Base-by-base conservation (phyloP, 257 asterid species). In the Lantana camara region DNA sequence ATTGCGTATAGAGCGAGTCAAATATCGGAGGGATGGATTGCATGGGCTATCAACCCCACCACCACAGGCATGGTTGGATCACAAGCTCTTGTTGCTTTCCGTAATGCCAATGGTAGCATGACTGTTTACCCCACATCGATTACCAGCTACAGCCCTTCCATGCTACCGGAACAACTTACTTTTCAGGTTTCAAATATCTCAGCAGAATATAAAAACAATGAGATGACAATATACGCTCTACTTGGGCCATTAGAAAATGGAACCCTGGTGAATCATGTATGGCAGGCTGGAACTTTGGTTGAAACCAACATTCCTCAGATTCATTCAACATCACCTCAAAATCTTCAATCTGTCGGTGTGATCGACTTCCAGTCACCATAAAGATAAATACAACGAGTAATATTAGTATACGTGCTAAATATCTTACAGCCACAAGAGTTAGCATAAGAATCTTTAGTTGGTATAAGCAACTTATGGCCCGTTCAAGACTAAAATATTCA, bases 41-140 rank as follows among this genome's bases (percentile, higher is more conserved):
- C 87, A 0, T 89, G 95, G 93, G 95, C 82, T 9, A 80, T 84
- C 40, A 86, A 89, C 79, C 96, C 96, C 0, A 75, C 77, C 0
- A 73, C 64, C 29, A 55, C 44, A 7, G 93, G 96, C 47, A 89
- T 86, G 96, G 20, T 77, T 2, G 96, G 95, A 9, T 62, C 95
- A 0, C 90, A 86, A 49, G 86, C 92, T 13, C 71, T 89, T 1
- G 63, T 84, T 27, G 90, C 93, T 4, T 84, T 82, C 63, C 72
- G 14, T 20, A 34, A 66, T 34, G 51, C 84, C 50, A 65, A 30
- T 1, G 91, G 86, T 12, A 57, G 60, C 35, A 67, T 82, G 75
- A 47, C 56, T 11, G 93, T 69, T 70, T 82, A 75, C 50, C 48
- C 68, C 15, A 75, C 74, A 9, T 65, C 66, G 44, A 61, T 87